Evolutionary conservation across 1,284 basidiomycete genomes (phyloP), one percentile per base, ranked within the genome.

Genomic region (Cryptococcus sp.): DNA sequence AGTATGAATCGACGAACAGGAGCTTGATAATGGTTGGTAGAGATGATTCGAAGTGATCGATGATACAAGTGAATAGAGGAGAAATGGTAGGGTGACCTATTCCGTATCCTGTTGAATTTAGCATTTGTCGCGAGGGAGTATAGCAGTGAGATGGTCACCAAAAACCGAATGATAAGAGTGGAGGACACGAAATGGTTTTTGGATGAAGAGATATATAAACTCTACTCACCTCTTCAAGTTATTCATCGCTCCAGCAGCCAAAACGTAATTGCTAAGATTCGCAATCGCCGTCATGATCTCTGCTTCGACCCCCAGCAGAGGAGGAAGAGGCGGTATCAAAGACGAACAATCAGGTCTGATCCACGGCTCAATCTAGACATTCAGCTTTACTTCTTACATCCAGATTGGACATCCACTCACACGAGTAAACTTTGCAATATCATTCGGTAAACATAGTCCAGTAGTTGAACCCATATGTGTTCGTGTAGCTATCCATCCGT

Each of bases 241-340:
- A 55, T 90, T 84, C 34, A 93, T 96, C 3, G 93, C 91, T 30
- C 88, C 84, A 62, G 94, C 94, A 3, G 94, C 93, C 54, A 98
- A 87, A 52, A 98, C 93, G 31, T 94, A 91, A 68, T 98, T 99
- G 47, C 90, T 88, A 42, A 98, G 80, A 70, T 98, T 97, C 65
- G 94, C 88, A 49, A 99, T 89, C 7, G 90, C 87, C 4, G 86
- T 86, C 66, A 95, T 83, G 36, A 94, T 87, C 63, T 95, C 89
- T n/a, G 86, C 81, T 67, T 97, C 92, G 44, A 84, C 78, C 54
- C 87, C 84, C 2, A 82, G 80, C 2, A 84, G 83, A 3, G 87
- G 84, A 5, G 86, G 84, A 56, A 85, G 79, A 23, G 83, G 61
- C 62, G 71, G 76, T 54, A 83, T 80, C 31, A 77, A 74, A 4